Evolutionary conservation across 1,284 basidiomycete species (phyloP), one percentile per base, ranked within the genome.

Genomic region (Trichosporon ovoides): DNA sequence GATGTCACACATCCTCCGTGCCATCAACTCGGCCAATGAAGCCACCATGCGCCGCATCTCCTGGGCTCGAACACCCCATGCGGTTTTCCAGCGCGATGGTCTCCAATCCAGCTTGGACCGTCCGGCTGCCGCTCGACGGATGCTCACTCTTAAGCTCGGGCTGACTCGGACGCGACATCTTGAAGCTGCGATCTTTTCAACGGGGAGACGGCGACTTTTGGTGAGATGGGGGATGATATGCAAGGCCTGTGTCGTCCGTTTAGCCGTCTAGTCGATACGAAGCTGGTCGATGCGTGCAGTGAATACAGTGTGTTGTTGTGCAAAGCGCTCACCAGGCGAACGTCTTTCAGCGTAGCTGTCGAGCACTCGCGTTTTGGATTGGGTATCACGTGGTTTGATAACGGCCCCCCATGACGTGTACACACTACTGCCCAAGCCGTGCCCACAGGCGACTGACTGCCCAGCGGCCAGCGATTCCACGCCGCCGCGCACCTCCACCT

Each of bases 91-190:
- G 13, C 14, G n/a, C 49, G 4, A 33, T 38, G 28, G 1, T 19
- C 7, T 10, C 9, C 16, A n/a, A 6, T 50, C 35, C 10, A 14
- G n/a, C 51, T 6, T 38, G 11, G n/a, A n/a, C 46, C 5, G 28
- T 11, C 18, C 28, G 3, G 13, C 35, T 13, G 19, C 12, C n/a
- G 65, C 40, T 12, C n/a, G 43, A 31, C 7, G 43, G 43, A 48
- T 48, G 28, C 76, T 46, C 54, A 91, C 91, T 95, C 83, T 94
- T 95, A 61, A 95, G 83, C 76, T 95, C 91, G 61, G 91, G 91
- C 77, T 93, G 90, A 40, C 89, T 88, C 66, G 89, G 88, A 80
- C 91, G 89, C 31, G 90, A 91, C 90, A 92, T 92, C 28, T 50
- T 73, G 69, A 43, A 51, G 31, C 43, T 40, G 38, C 34, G 37